A percentile compares a stretch with the other conserved stretches of the same genome.
phyloP scores from a whole-genome alignment of 306 rosid genomes.

The Trichosanthes truncata region DNA sequence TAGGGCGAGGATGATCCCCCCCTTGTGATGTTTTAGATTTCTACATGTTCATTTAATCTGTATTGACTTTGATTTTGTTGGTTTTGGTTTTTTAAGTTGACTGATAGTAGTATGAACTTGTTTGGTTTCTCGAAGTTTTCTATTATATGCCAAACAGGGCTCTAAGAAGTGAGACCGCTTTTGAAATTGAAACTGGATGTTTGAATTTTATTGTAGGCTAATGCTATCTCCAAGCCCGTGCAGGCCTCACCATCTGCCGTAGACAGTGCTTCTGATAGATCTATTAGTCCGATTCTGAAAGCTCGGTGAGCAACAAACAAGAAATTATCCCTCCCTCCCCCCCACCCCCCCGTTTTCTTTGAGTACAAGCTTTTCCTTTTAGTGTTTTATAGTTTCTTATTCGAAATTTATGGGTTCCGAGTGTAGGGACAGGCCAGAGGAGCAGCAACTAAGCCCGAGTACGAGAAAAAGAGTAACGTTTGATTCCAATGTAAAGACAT shows the following conservation, averaged over 20 bases:
- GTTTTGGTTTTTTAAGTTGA: not conserved
- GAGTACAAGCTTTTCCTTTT: not conserved
- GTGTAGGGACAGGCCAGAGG: constrained; percentile 8
- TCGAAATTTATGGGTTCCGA: not conserved
- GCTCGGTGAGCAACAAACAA: constrained; percentile 30
- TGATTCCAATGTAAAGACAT: constrained; percentile 66
- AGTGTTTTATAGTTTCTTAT: not conserved
- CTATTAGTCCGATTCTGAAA: constrained; percentile 25
- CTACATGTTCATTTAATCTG: not conserved
- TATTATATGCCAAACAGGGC: not conserved
- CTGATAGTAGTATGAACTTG: not conserved
- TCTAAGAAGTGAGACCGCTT: not conserved
- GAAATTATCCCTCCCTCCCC: not conserved
- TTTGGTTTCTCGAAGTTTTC: not conserved
- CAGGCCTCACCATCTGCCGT: constrained; percentile 24
- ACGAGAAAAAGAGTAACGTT: constrained; percentile 75
- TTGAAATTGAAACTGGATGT: not conserved
- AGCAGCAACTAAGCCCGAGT: constrained; percentile 36
- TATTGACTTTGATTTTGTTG: not conserved
- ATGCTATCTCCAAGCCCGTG: constrained; percentile 26
- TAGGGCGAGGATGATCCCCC: constrained; percentile 7
- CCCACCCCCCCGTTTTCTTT: not conserved
- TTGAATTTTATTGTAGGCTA: constrained; percentile 28
- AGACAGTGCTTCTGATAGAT: constrained; percentile 25
- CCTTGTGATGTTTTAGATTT: not conserved